A percentile compares a stretch with the other conserved stretches of the same genome.
Conservation (phyloP, 163 green algal species). For the Coccomyxa subellipsoidea region DNA sequence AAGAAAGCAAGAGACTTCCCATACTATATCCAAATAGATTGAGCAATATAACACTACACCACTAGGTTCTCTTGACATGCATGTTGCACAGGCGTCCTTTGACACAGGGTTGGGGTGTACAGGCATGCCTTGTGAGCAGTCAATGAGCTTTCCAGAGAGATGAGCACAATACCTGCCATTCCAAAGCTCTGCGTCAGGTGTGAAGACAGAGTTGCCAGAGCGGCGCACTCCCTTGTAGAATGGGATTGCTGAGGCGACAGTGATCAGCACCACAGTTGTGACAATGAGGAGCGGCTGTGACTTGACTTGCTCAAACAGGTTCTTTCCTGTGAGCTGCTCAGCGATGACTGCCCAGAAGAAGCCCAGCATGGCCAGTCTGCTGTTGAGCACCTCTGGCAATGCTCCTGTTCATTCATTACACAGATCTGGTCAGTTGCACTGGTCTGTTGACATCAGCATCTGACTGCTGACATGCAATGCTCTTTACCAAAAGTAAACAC, state of each 20-base stretch:
- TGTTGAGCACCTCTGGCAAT: slow-evolving; percentile 35
- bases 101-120: no score
- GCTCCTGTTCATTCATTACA: neutral
- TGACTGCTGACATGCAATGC: no score
- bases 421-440: no score
- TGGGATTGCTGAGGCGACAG: slow-evolving; percentile 25
- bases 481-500: no score
- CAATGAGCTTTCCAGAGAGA: no score
- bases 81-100: no score
- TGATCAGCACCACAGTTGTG: slow-evolving; percentile 15
- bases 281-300: slow-evolving; percentile 12
- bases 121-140: no score
- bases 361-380: slow-evolving; percentile 36
- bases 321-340: slow-evolving; percentile 17
- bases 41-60: no score
- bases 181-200: slow-evolving; percentile 27
- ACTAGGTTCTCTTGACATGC: no score
- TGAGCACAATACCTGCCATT: slow-evolving; percentile 19
- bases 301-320: slow-evolving; percentile 28
- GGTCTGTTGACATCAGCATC: no score
- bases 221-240: slow-evolving; percentile 16
- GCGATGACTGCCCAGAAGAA: slow-evolving; percentile 28
- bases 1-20: no score
- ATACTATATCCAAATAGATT: no score
- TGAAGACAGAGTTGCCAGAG: slow-evolving; percentile 28